Evolutionary conservation across 208 protist genomes (phyloP).

Genomic region (Leishmania tropica): DNA sequence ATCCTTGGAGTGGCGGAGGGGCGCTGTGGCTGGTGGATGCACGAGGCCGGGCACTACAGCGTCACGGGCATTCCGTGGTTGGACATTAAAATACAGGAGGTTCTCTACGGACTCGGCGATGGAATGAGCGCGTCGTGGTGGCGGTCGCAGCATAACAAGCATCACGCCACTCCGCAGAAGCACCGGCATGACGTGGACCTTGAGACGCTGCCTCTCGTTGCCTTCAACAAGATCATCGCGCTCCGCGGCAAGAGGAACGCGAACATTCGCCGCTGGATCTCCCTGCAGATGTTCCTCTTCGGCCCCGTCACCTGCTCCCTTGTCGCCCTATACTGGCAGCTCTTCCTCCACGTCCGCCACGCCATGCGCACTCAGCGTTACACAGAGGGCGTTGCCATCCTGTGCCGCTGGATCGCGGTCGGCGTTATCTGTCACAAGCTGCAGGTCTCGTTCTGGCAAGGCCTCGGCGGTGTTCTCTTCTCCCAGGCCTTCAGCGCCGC

Average conservation of each 20-base stretch:
- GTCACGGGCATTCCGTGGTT: conserved; percentile 54
- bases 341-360: conserved; percentile 76
- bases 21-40: conserved; percentile 82
- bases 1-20: conserved; percentile 73
- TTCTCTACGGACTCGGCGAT: conserved; percentile 70
- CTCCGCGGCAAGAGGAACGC: conserved; percentile 32
- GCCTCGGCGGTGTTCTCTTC: conserved; percentile 53
- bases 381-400: conserved; percentile 52
- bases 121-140: conserved; percentile 83
- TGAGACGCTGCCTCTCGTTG: conserved; percentile 80
- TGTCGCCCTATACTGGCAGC: conserved; percentile 77
- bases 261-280: conserved; percentile 63
- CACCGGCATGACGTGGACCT: conserved; percentile 74
- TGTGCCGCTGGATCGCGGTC: conserved; percentile 49
- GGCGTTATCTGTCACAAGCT: conserved; percentile 42
- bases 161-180: conserved; percentile 79
- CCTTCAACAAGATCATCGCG: conserved; percentile 73
- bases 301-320: conserved; percentile 67
- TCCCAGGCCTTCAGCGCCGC: conserved; percentile 57
- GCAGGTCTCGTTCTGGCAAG: conserved; percentile 41
- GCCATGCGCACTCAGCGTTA: conserved; percentile 60
- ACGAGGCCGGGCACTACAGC: conserved; percentile 80
- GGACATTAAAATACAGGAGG: conserved; percentile 70
- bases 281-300: conserved; percentile 71
- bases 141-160: conserved; percentile 81